Evolutionary conservation across 352 stramenopile genomes (phyloP).

Genomic region (Saprolegnia parasitica): DNA sequence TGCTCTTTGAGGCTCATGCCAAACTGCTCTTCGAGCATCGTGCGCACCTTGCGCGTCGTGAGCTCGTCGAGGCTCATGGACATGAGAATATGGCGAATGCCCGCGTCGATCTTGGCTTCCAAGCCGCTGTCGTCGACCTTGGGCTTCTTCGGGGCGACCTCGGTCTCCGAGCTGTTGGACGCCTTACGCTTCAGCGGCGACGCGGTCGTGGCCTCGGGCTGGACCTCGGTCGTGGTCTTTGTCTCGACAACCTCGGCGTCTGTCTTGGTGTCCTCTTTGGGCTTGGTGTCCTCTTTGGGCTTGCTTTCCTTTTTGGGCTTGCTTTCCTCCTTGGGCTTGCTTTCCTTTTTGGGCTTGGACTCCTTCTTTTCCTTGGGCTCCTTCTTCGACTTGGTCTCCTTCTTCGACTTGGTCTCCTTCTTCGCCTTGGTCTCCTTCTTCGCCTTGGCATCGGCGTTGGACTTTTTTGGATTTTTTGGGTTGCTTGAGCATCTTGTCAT

Average conservation of each 20-base stretch:
- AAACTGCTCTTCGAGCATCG: constrained; percentile 63
- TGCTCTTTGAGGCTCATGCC: constrained; percentile 67
- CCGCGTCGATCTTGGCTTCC: constrained; percentile 55
- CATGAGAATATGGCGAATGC: constrained; percentile 73
- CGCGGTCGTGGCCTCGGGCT: background rate
- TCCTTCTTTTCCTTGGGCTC: constrained; percentile 34
- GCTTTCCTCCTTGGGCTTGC: constrained; percentile 36
- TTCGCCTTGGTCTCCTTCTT: constrained; percentile 29
- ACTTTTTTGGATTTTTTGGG: constrained; percentile 31
- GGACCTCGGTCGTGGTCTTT: too few species aligned
- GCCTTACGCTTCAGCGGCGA: constrained; percentile 11
- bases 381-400: constrained; percentile 37
- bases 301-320: constrained; percentile 24
- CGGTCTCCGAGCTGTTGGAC: background rate
- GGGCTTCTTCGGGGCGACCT: constrained; percentile 9
- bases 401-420: constrained; percentile 29
- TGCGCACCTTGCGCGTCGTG: constrained; percentile 76
- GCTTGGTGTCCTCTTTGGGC: constrained; percentile 31
- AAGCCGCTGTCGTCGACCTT: constrained; percentile 37
- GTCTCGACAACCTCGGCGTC: constrained; percentile 6
- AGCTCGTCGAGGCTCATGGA: constrained; percentile 80
- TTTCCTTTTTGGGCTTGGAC: constrained; percentile 32
- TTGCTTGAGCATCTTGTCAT: constrained; percentile 31
- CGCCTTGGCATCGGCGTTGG: constrained; percentile 30
- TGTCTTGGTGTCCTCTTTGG: constrained; percentile 28